Evolutionary conservation across 495 filamentous ascomycete species (phyloP), one percentile per base, ranked within the genome.

Genomic region (Lophiotrema nucula): DNA sequence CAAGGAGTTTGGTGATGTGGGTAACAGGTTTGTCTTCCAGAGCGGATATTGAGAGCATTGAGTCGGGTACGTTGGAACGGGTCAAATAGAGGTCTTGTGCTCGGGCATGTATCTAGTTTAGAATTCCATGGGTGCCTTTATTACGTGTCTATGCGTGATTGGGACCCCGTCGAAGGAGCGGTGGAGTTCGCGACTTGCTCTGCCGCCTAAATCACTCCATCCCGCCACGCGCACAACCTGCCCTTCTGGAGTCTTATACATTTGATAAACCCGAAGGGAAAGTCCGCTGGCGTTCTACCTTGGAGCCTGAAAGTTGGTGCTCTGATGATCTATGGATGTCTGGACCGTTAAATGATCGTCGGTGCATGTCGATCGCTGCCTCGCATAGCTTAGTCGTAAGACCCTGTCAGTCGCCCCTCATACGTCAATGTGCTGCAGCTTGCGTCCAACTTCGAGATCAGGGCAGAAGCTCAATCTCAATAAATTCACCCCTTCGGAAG

Each of bases 31-130:
- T n/a, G n/a, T n/a, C n/a, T n/a, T n/a, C n/a, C n/a, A n/a, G n/a
- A n/a, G n/a, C n/a, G n/a, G n/a, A n/a, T n/a, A n/a, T n/a, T n/a
- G n/a, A n/a, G n/a, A n/a, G n/a, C n/a, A n/a, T n/a, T n/a, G n/a
- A n/a, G n/a, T n/a, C n/a, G n/a, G n/a, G n/a, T n/a, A n/a, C n/a
- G n/a, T n/a, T n/a, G n/a, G n/a, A n/a, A n/a, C n/a, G n/a, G n/a
- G n/a, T 41, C 41, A 39, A 50, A 50, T 62, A 62, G 58, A 62
- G 25, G 44, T 12, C 47, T 54, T 28, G 44, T 46, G 52, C 58
- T 54, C 45, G 47, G 45, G 58, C 58, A 62, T 56, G 51, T 62
- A 62, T 25, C 51, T 62, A 62, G 52, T 51, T 22, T 53, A 61
- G 44, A 55, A 47, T 61, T 35, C 35, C 49, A 62, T 43, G 22